A percentile compares a stretch with the other conserved stretches of the same genome.
Conservation (phyloP, 1,139 yeast genomes). For the Suhomyces kunorum region DNA sequence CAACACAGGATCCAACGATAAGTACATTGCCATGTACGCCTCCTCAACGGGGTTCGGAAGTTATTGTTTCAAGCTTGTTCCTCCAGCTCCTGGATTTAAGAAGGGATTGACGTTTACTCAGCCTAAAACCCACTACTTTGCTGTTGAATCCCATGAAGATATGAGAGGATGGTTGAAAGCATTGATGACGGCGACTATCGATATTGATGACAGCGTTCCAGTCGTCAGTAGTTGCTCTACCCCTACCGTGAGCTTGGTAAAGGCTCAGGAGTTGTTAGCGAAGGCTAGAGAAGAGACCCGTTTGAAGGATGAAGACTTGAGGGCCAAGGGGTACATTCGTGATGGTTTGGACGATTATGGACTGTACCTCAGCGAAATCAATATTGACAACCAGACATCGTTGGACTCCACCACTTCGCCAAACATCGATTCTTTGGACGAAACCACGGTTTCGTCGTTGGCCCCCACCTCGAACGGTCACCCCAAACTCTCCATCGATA, state of each 20-base stretch:
- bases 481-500: slow-evolving; percentile 40
- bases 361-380: slow-evolving; percentile 25
- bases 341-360: slow-evolving; percentile 29
- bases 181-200: slow-evolving; percentile 92
- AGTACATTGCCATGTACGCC: slow-evolving; percentile 81
- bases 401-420: slow-evolving; percentile 24
- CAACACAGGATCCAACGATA: slow-evolving; percentile 66
- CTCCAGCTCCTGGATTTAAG: slow-evolving; percentile 97
- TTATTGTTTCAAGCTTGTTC: slow-evolving; percentile 86
- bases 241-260: slow-evolving; percentile 83
- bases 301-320: slow-evolving; percentile 57
- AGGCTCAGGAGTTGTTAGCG: slow-evolving; percentile 83
- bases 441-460: slow-evolving; percentile 29
- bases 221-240: slow-evolving; percentile 93
- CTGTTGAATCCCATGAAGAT: slow-evolving; percentile 87
- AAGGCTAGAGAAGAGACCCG: slow-evolving; percentile 76
- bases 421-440: slow-evolving; percentile 36
- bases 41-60: slow-evolving; percentile 93
- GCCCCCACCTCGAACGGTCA: slow-evolving; percentile 16
- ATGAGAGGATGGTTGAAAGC: slow-evolving; percentile 97
- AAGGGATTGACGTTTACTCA: slow-evolving; percentile 96
- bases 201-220: slow-evolving; percentile 89
- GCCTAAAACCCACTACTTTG: slow-evolving; percentile 93
- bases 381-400: slow-evolving; percentile 18
- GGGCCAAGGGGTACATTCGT: slow-evolving; percentile 39